Evolutionary conservation across 768 basidiomycete species (phyloP).

Genomic region (Mycena polygramma): DNA sequence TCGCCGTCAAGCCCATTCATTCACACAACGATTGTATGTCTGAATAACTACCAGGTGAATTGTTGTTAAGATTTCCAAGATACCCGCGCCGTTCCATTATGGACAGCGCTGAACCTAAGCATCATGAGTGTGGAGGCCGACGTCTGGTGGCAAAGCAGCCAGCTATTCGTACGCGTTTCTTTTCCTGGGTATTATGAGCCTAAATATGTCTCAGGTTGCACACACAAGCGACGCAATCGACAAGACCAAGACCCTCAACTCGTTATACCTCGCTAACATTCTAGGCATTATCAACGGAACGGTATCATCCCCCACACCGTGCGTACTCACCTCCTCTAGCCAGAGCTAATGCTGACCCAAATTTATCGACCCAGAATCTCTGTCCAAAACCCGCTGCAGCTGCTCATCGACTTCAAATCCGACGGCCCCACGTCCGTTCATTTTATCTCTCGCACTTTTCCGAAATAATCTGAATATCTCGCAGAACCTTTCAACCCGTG

Average conservation of each 20-base stretch:
- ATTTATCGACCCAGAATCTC: slow-evolving; percentile 20
- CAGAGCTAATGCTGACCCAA: neutral
- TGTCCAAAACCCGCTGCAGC: slow-evolving; percentile 50
- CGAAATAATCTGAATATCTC: neutral
- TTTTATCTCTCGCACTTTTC: slow-evolving; percentile 5
- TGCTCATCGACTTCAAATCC: slow-evolving; percentile 57
- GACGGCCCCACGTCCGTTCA: slow-evolving; percentile 44
- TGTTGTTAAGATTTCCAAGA: slow-evolving; percentile 39
- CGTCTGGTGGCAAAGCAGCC: slow-evolving; percentile 51
- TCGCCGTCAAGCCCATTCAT: slow-evolving; percentile 49
- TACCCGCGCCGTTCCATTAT: slow-evolving; percentile 53
- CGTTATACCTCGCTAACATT: slow-evolving; percentile 51
- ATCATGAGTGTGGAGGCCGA: slow-evolving; percentile 58
- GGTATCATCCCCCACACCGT: slow-evolving; percentile 43
- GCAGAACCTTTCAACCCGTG: slow-evolving; percentile 47
- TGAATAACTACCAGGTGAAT: neutral
- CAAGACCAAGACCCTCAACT: slow-evolving; percentile 49
- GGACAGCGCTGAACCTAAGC: slow-evolving; percentile 54
- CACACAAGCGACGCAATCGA: slow-evolving; percentile 51
- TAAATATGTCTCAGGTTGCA: slow-evolving; percentile 45
- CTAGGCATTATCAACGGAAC: slow-evolving; percentile 46
- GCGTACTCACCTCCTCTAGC: neutral
- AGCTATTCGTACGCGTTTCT: slow-evolving; percentile 47
- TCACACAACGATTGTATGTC: slow-evolving; percentile 57
- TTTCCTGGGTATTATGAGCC: neutral